Evolutionary conservation across 805 yeast species (phyloP).

Genomic region (Torulaspora indica): DNA sequence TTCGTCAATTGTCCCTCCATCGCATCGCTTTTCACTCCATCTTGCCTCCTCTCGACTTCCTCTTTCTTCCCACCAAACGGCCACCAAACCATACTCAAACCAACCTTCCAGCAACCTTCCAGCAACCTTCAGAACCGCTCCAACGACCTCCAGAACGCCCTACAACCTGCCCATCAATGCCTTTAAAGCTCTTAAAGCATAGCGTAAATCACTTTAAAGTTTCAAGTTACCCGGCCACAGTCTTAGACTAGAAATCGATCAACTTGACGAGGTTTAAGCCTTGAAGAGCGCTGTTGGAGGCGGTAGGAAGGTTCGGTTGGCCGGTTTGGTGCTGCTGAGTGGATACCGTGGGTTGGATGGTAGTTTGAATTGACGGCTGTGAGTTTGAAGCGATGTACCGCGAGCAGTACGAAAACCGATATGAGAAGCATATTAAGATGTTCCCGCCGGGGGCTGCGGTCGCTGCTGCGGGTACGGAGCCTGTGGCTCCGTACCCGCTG

Average conservation of each 20-base stretch:
- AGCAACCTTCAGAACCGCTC: background rate
- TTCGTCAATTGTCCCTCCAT: slow-evolving; percentile 14
- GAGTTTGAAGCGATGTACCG: slow-evolving; percentile 10
- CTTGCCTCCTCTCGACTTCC: background rate
- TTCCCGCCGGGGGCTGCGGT: slow-evolving; percentile 18
- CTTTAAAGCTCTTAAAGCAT: too few relatives aligned
- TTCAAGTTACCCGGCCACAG: too few relatives aligned
- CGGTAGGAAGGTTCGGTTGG: background rate
- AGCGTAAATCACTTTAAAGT: too few relatives aligned
- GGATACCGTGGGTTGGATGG: slow-evolving; percentile 4
- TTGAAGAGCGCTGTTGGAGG: background rate
- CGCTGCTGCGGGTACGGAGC: slow-evolving; percentile 5
- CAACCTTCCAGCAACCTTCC: background rate
- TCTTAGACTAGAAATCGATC: background rate
- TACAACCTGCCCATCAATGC: too few relatives aligned
- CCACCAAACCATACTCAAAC: slow-evolving; percentile 23
- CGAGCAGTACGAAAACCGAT: slow-evolving; percentile 17
- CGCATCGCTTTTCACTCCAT: slow-evolving; percentile 4
- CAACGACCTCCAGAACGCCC: background rate
- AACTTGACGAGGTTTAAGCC: background rate
- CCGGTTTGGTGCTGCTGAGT: background rate
- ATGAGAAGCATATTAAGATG: slow-evolving; percentile 25
- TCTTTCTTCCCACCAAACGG: slow-evolving; percentile 13
- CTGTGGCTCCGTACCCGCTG: slow-evolving; percentile 22
- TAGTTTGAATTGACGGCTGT: background rate